Evolutionary conservation across 768 basidiomycete species (phyloP).

Genomic region (Leccinum disarticulatum): DNA sequence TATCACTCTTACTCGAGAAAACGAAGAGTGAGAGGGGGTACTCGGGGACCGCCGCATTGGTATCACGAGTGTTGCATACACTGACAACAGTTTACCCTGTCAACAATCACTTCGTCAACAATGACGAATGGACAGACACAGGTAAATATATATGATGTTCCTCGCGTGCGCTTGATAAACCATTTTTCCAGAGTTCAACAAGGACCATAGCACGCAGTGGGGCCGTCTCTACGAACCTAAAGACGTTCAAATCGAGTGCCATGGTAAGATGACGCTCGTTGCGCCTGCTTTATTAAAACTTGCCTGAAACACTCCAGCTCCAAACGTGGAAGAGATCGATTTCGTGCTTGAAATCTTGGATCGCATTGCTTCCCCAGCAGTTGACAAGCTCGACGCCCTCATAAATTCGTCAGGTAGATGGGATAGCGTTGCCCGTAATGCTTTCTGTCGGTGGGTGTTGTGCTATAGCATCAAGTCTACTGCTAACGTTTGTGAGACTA

Average conservation of each 20-base stretch:
- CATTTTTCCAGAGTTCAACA: slow-evolving; percentile 54
- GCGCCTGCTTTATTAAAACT: slow-evolving; percentile 6
- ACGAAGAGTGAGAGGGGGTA: slow-evolving; percentile 90
- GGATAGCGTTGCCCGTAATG: slow-evolving; percentile 68
- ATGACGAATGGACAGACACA: slow-evolving; percentile 73
- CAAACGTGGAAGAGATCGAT: slow-evolving; percentile 59
- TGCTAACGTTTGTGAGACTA: slow-evolving; percentile 21
- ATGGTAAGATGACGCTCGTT: slow-evolving; percentile 45
- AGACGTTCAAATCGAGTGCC: slow-evolving; percentile 88
- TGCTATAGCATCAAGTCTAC: neutral
- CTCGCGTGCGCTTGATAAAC: neutral
- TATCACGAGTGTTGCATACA: slow-evolving; percentile 74
- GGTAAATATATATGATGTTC: slow-evolving; percentile 43
- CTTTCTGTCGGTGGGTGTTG: slow-evolving; percentile 72
- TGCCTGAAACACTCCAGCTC: slow-evolving; percentile 37
- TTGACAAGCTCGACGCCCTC: slow-evolving; percentile 66
- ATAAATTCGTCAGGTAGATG: slow-evolving; percentile 54
- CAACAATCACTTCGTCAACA: slow-evolving; percentile 80
- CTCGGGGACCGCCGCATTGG: slow-evolving; percentile 71
- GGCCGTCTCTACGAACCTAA: slow-evolving; percentile 74
- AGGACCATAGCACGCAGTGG: slow-evolving; percentile 69
- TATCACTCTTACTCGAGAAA: slow-evolving; percentile 69
- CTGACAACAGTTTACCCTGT: slow-evolving; percentile 73
- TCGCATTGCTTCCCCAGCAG: slow-evolving; percentile 59
- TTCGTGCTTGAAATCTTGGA: slow-evolving; percentile 81